phyloP scores from a whole-genome alignment of 345 rosid genomes.

The Luvunga scandens region DNA sequence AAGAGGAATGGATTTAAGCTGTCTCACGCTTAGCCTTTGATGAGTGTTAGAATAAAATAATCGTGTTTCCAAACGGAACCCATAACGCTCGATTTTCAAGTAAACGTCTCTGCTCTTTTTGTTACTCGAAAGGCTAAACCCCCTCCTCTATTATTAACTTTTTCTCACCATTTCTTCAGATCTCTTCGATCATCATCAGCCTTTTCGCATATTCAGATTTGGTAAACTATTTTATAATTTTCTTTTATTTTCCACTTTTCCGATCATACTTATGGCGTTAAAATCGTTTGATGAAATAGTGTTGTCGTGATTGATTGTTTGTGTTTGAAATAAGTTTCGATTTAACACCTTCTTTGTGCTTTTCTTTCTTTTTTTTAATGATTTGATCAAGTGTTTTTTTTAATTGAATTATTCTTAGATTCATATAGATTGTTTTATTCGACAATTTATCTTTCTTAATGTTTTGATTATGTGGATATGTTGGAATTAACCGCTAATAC shows the following conservation, averaged over 20 bases:
- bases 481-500: constrained; percentile 1
- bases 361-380: background rate
- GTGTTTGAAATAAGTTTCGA: background rate
- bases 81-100: background rate
- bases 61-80: constrained; percentile 7
- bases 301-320: background rate
- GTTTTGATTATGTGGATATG: background rate
- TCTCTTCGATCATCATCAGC: constrained; percentile 9
- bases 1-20: background rate
- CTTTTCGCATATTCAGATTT: constrained; percentile 19
- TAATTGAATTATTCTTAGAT: background rate
- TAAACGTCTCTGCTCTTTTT: constrained; percentile 16
- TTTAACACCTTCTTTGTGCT: constrained; percentile 2
- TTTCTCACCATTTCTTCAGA: constrained; percentile 16
- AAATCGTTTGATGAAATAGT: background rate
- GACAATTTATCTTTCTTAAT: constrained; percentile 6
- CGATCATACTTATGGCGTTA: constrained; percentile 14
- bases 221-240: constrained; percentile 27
- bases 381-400: background rate
- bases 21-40: background rate
- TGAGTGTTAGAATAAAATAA: background rate
- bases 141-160: constrained; percentile 18
- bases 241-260: constrained; percentile 6
- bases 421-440: background rate
- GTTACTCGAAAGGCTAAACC: background rate